phyloP scores from a whole-genome alignment of 2,329 filamentous ascomycete genomes.

The Colletotrichum cordylinicola region DNA sequence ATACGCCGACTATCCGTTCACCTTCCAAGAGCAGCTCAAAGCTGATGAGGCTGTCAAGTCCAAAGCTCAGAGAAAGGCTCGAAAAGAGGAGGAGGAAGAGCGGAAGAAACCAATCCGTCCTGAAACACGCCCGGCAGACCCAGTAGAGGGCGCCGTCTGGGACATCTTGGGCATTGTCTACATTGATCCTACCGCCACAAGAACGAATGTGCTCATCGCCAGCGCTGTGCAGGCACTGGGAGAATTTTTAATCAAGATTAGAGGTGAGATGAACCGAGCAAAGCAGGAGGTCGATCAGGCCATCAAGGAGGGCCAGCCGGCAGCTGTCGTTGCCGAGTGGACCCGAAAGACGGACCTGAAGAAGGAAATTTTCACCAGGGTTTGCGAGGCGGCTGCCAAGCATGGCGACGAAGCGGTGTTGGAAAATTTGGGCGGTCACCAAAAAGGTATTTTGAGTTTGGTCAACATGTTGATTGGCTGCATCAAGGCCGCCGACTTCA shows the following conservation, averaged over 20 bases:
- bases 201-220: slow-evolving; percentile 46
- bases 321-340: slow-evolving; percentile 39
- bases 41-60: slow-evolving; percentile 50
- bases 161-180: slow-evolving; percentile 57
- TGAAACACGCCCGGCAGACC: slow-evolving; percentile 48
- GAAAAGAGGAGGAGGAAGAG: slow-evolving; percentile 46
- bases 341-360: slow-evolving; percentile 48
- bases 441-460: slow-evolving; percentile 61
- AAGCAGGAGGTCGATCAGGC: slow-evolving; percentile 51
- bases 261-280: slow-evolving; percentile 51
- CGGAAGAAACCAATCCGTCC: slow-evolving; percentile 47
- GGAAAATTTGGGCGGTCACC: slow-evolving; percentile 63
- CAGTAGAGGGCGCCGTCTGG: slow-evolving; percentile 56
- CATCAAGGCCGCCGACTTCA: slow-evolving; percentile 57
- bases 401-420: slow-evolving; percentile 62
- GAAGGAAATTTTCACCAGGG: slow-evolving; percentile 54
- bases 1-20: slow-evolving; percentile 49
- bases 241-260: slow-evolving; percentile 54
- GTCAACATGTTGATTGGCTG: slow-evolving; percentile 60
- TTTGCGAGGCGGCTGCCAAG: slow-evolving; percentile 58
- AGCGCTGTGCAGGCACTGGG: slow-evolving; percentile 56
- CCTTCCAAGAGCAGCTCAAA: slow-evolving; percentile 51
- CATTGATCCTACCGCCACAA: slow-evolving; percentile 45
- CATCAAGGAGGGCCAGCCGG: slow-evolving; percentile 45
- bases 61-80: slow-evolving; percentile 51